These are phyloP conservation scores for Skeletonema marinoi DNA, from an alignment of 108 stramenopile species.

Conservation along the genomic window DNA sequence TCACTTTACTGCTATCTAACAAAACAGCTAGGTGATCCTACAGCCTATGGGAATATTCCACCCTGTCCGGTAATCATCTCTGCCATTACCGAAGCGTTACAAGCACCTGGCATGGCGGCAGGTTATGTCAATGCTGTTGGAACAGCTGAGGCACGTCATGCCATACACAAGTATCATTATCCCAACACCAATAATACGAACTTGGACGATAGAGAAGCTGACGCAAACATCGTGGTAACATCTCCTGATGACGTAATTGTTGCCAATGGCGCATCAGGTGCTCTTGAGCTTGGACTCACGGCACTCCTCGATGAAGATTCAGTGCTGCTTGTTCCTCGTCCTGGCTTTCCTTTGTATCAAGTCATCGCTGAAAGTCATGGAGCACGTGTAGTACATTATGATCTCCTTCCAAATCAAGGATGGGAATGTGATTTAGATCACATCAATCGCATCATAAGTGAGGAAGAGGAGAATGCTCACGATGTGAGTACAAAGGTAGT, in stretches of 20 bases:
- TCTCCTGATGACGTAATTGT: slow-evolving; percentile 86
- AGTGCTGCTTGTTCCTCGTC: slow-evolving; percentile 83
- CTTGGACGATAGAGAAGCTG: neutral
- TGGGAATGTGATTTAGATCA: slow-evolving; percentile 91
- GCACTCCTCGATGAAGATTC: slow-evolving; percentile 74
- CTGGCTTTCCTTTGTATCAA: slow-evolving; percentile 92
- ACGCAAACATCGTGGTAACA: slow-evolving; percentile 15
- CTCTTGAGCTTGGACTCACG: slow-evolving; percentile 82
- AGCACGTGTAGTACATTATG: slow-evolving; percentile 76
- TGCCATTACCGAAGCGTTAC: slow-evolving; percentile 50
- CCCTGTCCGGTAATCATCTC: slow-evolving; percentile 62
- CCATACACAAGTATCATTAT: slow-evolving; percentile 76
- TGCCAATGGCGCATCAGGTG: slow-evolving; percentile 90
- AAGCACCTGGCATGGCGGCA: slow-evolving; percentile 38
- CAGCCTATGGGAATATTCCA: slow-evolving; percentile 63
- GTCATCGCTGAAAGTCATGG: slow-evolving; percentile 90
- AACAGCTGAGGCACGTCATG: slow-evolving; percentile 64
- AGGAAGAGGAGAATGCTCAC: neutral
- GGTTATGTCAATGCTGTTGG: slow-evolving; percentile 88
- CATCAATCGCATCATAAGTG: slow-evolving; percentile 59
- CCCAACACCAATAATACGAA: slow-evolving; percentile 10
- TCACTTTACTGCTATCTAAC: neutral
- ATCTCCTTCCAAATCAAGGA: slow-evolving; percentile 63
- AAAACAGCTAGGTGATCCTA: slow-evolving; percentile 81
- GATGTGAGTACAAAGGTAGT: slow-evolving; percentile 27